These are phyloP conservation scores for Deuterostichococcus epilithicus DNA, from an alignment of 139 green algal species.

Conservation along the genomic window DNA sequence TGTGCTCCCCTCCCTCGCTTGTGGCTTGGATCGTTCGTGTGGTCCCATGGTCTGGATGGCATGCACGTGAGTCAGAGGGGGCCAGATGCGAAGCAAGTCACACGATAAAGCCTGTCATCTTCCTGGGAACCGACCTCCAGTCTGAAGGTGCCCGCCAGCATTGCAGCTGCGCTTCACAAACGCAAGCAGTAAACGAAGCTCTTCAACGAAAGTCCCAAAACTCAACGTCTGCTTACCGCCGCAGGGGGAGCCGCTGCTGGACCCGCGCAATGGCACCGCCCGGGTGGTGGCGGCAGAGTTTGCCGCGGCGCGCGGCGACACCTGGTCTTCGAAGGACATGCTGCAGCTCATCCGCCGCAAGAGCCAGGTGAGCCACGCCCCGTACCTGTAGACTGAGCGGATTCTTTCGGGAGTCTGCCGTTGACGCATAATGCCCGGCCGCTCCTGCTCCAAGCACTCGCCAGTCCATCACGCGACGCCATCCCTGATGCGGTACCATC, in stretches of 20 bases:
- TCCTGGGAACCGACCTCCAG: background rate
- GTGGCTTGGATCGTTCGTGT: background rate
- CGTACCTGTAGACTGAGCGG: no score
- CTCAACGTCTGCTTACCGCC: background rate
- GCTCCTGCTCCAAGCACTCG: no score
- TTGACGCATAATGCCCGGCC: no score
- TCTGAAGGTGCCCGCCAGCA: background rate
- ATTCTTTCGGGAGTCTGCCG: no score
- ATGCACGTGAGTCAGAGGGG: background rate
- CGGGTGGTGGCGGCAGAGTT: slow-evolving; percentile 49
- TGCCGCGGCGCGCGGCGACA: background rate
- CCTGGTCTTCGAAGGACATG: slow-evolving; percentile 26
- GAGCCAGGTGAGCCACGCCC: background rate
- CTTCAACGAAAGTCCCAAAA: background rate
- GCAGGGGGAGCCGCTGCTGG: slow-evolving; percentile 47
- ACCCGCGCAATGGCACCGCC: slow-evolving; percentile 30
- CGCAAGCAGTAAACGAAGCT: background rate
- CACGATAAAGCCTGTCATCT: background rate
- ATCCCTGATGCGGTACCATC: no score
- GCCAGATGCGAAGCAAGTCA: background rate
- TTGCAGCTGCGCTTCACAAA: background rate
- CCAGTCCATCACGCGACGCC: no score
- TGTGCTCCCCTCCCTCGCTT: background rate
- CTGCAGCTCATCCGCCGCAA: slow-evolving; percentile 13
- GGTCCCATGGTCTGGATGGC: background rate